Percentiles rank a stretch among this genome's conserved stretches.
phyloP scores from a whole-genome alignment of 1,139 yeast genomes.

The Saccharomycopsis crataegensis region DNA sequence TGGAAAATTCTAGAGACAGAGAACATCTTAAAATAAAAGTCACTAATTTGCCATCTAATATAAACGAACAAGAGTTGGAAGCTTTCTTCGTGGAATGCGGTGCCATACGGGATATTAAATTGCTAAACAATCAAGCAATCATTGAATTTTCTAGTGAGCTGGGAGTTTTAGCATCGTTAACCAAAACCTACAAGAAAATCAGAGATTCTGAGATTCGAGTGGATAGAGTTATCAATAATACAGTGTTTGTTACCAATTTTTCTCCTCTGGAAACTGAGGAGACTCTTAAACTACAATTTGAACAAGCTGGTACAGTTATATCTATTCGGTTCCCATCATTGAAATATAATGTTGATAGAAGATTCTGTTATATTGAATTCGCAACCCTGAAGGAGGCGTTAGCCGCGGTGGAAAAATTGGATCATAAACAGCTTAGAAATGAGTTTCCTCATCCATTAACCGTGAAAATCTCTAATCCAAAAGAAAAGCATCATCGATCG shows the following conservation, averaged over 20 bases:
- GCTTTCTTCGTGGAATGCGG: slow-evolving; percentile 60
- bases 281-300: slow-evolving; percentile 38
- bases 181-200: slow-evolving; percentile 46
- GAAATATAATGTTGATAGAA: slow-evolving; percentile 44
- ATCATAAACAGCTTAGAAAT: slow-evolving; percentile 32
- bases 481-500: slow-evolving; percentile 29
- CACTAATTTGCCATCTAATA: slow-evolving; percentile 30
- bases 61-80: slow-evolving; percentile 31
- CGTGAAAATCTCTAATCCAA: slow-evolving; percentile 55
- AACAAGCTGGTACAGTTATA: slow-evolving; percentile 38
- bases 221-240: slow-evolving; percentile 36
- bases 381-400: slow-evolving; percentile 38
- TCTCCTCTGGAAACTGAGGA: slow-evolving; percentile 48
- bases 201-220: slow-evolving; percentile 41
- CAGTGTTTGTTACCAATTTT: slow-evolving; percentile 66
- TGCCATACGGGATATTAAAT: slow-evolving; percentile 31
- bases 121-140: slow-evolving; percentile 31
- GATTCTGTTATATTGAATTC: slow-evolving; percentile 75
- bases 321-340: slow-evolving; percentile 65
- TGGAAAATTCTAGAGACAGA: slow-evolving; percentile 38
- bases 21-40: slow-evolving; percentile 50
- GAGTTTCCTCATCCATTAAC: slow-evolving; percentile 29
- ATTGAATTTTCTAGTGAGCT: slow-evolving; percentile 48
- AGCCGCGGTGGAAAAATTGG: slow-evolving; percentile 37
- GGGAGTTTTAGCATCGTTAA: slow-evolving; percentile 53